phyloP scores from a whole-genome alignment of 768 basidiomycete species.

The Flagelloscypha sp. region DNA sequence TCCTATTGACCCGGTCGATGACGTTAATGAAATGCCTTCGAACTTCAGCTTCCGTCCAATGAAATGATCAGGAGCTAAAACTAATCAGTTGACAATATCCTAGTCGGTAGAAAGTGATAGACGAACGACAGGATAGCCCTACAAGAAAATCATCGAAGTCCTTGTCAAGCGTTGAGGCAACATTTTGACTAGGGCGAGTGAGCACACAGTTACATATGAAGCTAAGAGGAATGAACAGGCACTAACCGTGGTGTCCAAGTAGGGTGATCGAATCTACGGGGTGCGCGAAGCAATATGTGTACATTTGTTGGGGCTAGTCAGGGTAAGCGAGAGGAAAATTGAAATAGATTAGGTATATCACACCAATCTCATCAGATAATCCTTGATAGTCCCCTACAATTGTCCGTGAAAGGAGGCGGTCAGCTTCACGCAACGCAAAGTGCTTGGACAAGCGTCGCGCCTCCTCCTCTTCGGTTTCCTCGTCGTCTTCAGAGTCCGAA shows the following conservation, averaged over 20 bases:
- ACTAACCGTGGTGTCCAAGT: constrained; percentile 29
- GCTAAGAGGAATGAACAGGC: no score
- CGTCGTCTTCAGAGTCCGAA: constrained; percentile 12
- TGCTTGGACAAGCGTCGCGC: constrained; percentile 15
- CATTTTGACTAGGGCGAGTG: no score
- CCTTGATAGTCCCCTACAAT: constrained; percentile 27
- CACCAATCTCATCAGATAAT: constrained; percentile 27
- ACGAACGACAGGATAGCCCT: no score
- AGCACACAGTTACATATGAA: no score
- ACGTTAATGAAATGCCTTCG: no score
- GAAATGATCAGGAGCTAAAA: no score
- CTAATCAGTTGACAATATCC: no score
- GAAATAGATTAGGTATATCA: constrained; percentile 17
- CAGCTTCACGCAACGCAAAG: constrained; percentile 24
- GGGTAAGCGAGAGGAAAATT: neutral
- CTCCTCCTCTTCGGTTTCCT: constrained; percentile 12
- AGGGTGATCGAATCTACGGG: constrained; percentile 37
- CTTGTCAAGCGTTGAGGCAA: constrained; percentile 28
- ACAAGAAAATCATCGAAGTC: constrained; percentile 32
- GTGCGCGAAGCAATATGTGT: constrained; percentile 38
- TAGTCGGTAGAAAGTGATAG: no score
- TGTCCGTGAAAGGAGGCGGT: constrained; percentile 27
- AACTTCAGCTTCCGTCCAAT: no score
- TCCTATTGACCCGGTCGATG: constrained; percentile 1
- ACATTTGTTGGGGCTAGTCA: constrained; percentile 35